These are phyloP conservation scores for Danielia oregonensis DNA, from an alignment of 805 yeast genomes.

Conservation along the genomic window DNA sequence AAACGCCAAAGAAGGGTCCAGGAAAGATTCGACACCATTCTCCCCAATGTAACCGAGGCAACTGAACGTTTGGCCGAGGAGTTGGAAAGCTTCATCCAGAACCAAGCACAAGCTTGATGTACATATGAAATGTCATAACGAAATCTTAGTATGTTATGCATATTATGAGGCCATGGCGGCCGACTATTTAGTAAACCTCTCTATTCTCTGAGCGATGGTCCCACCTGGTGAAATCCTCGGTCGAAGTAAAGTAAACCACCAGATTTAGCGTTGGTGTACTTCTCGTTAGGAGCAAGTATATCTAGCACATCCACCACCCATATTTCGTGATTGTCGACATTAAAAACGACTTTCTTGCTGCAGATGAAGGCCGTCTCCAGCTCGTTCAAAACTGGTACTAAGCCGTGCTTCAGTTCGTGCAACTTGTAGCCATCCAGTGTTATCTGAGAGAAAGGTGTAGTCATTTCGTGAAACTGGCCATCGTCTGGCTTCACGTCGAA, in stretches of 20 bases:
- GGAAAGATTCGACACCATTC: conserved; percentile 33
- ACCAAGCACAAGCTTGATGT: no score
- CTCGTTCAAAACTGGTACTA: conserved; percentile 54
- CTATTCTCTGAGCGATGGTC: conserved; percentile 25
- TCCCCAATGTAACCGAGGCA: conserved; percentile 28
- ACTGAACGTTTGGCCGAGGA: conserved; percentile 16
- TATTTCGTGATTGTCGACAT: conserved; percentile 81
- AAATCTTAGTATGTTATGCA: no score
- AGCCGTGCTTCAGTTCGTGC: conserved; percentile 16
- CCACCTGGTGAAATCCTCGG: conserved; percentile 52
- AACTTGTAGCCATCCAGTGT: conserved; percentile 31
- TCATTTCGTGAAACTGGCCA: conserved; percentile 42
- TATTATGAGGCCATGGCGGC: no score
- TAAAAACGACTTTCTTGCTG: conserved; percentile 46
- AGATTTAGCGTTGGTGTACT: conserved; percentile 19
- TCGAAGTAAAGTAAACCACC: conserved; percentile 70
- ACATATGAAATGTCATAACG: no score
- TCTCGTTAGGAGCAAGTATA: conserved; percentile 32
- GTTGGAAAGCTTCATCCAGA: background rate
- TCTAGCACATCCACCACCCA: conserved; percentile 81
- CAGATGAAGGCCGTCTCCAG: conserved; percentile 65
- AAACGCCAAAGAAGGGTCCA: conserved; percentile 24
- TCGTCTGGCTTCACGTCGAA: conserved; percentile 17
- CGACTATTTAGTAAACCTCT: no score
- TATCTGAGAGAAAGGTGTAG: conserved; percentile 49